A percentile compares a stretch with the other conserved stretches of the same genome.
phyloP scores from a whole-genome alignment of 805 yeast species.

The Metschnikowia sp. region DNA sequence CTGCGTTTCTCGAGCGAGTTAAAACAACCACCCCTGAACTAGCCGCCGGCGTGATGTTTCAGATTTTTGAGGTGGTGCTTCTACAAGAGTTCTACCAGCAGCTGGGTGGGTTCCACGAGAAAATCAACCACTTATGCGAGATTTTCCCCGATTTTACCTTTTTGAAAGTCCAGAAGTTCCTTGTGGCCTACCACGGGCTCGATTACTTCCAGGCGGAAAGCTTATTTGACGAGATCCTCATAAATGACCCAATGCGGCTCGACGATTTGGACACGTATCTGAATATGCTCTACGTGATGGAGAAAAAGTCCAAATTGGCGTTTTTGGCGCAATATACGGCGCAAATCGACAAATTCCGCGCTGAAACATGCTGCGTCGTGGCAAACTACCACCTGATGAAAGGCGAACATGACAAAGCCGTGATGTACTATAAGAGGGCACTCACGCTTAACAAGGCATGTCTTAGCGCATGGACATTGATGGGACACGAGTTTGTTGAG shows the following conservation, averaged over 20 bases:
- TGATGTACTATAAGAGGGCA: conserved; percentile 89
- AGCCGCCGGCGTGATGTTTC: conserved; percentile 34
- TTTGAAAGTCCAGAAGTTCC: conserved; percentile 76
- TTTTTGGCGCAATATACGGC: conserved; percentile 83
- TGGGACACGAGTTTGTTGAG: conserved; percentile 99
- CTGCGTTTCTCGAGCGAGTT: conserved; percentile 35
- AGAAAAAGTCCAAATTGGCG: conserved; percentile 78
- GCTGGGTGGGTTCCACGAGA: conserved; percentile 47
- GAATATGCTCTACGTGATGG: conserved; percentile 93
- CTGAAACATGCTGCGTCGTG: conserved; percentile 91
- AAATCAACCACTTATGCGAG: conserved; percentile 45
- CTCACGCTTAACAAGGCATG: conserved; percentile 75
- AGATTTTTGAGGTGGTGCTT: conserved; percentile 62
- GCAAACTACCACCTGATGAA: conserved; percentile 92
- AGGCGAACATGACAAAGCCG: conserved; percentile 93
- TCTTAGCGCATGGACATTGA: conserved; percentile 91
- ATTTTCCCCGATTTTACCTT: conserved; percentile 73
- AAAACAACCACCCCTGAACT: conserved; percentile 32
- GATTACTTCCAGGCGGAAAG: conserved; percentile 80
- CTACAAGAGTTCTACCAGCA: conserved; percentile 79
- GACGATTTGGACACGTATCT: conserved; percentile 93
- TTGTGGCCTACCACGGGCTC: conserved; percentile 76
- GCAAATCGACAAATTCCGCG: conserved; percentile 78
- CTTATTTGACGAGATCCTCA: conserved; percentile 70
- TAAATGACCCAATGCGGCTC: conserved; percentile 75